Conservation (phyloP, 2,329 filamentous ascomycete species). For the Arthrocladium fulminans region DNA sequence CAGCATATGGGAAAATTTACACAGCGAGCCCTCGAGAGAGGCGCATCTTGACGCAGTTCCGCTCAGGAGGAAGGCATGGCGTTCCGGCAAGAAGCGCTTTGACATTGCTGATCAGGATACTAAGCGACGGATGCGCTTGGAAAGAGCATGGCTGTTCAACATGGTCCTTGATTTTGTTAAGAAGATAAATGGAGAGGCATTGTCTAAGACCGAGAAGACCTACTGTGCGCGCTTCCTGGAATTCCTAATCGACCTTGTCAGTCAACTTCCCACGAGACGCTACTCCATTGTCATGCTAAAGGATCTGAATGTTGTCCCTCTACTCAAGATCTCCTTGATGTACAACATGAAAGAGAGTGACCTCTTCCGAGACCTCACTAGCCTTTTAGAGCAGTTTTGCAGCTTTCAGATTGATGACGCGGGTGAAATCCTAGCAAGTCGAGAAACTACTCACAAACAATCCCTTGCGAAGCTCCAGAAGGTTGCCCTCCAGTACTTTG, state of each 20-base stretch:
- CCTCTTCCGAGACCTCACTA: slow-evolving; percentile 70
- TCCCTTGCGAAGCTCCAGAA: slow-evolving; percentile 71
- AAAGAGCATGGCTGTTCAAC: slow-evolving; percentile 86
- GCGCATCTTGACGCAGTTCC: slow-evolving; percentile 60
- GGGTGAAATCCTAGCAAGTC: slow-evolving; percentile 62
- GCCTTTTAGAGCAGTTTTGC: slow-evolving; percentile 76
- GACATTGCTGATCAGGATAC: slow-evolving; percentile 72
- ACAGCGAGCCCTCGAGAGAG: slow-evolving; percentile 66
- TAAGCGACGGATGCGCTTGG: slow-evolving; percentile 76
- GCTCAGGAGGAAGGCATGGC: slow-evolving; percentile 84
- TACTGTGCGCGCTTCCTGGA: slow-evolving; percentile 95
- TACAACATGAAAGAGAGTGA: slow-evolving; percentile 66
- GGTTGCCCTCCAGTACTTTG: slow-evolving; percentile 70
- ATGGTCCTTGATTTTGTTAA: slow-evolving; percentile 74
- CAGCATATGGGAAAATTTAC: slow-evolving; percentile 88
- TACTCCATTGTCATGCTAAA: slow-evolving; percentile 84
- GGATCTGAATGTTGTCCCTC: slow-evolving; percentile 73
- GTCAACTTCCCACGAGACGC: slow-evolving; percentile 83
- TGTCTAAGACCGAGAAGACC: slow-evolving; percentile 49
- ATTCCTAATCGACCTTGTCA: slow-evolving; percentile 80
- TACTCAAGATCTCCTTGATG: slow-evolving; percentile 68
- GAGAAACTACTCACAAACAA: slow-evolving; percentile 64
- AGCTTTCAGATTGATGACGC: slow-evolving; percentile 88
- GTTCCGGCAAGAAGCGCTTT: slow-evolving; percentile 74
- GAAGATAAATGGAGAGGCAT: slow-evolving; percentile 50